These are phyloP conservation scores for Naumovozyma dairenensis DNA, from an alignment of 805 yeast species.

Conservation along the genomic window DNA sequence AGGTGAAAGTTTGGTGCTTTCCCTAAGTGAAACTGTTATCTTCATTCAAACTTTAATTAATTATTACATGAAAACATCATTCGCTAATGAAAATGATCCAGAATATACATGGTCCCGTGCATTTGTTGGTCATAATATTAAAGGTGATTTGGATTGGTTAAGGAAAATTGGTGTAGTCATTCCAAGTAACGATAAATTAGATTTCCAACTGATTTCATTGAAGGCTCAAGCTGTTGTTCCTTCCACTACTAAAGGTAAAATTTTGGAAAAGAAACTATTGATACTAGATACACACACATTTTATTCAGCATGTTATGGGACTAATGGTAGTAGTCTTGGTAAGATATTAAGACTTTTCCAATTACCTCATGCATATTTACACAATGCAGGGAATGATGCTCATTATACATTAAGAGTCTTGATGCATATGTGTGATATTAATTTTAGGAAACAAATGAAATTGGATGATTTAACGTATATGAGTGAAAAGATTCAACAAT, in stretches of 20 bases:
- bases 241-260: background rate
- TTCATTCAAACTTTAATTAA: conserved; percentile 37
- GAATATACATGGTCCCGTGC: conserved; percentile 24
- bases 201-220: conserved; percentile 1
- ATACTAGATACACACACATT: conserved; percentile 42
- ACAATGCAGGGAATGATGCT: conserved; percentile 67
- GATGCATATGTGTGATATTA: conserved; percentile 40
- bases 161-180: conserved; percentile 36
- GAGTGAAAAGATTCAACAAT: conserved; percentile 10
- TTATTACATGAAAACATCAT: conserved; percentile 32
- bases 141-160: conserved; percentile 48
- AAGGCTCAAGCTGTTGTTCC: background rate
- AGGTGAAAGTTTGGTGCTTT: conserved; percentile 39
- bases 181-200: conserved; percentile 23
- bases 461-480: conserved; percentile 19
- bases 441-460: conserved; percentile 16
- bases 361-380: conserved; percentile 51
- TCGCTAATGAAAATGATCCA: conserved; percentile 15
- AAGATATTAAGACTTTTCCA: conserved; percentile 36
- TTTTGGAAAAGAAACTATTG: conserved; percentile 4
- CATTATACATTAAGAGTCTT: conserved; percentile 49
- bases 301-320: conserved; percentile 34
- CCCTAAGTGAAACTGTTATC: conserved; percentile 28
- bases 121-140: conserved; percentile 52
- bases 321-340: conserved; percentile 36